phyloP scores from a whole-genome alignment of 2,329 filamentous ascomycete species.

The Scytalidium lignicola region DNA sequence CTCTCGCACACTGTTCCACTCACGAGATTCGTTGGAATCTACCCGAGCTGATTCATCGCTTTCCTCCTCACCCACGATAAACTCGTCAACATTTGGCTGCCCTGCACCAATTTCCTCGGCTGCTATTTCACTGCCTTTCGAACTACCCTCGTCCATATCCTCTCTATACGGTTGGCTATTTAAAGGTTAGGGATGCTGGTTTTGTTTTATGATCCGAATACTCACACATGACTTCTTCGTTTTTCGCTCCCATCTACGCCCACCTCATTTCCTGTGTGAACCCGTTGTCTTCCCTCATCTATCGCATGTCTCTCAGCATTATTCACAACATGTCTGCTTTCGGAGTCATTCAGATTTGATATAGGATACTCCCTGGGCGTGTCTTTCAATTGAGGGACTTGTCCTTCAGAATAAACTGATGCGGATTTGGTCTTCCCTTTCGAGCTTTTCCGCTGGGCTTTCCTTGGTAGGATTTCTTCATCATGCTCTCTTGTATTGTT shows the following conservation, averaged over 20 bases:
- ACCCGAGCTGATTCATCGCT: constrained; percentile 22
- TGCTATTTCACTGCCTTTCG: constrained; percentile 47
- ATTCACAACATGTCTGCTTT: not conserved
- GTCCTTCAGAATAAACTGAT: not conserved
- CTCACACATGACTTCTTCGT: no score
- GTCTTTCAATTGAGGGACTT: not conserved
- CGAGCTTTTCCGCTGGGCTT: constrained; percentile 26
- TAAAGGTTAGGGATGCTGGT: not conserved
- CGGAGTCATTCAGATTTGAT: not conserved
- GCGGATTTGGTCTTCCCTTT: constrained; percentile 18
- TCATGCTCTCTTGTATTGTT: constrained; percentile 33
- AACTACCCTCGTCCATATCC: constrained; percentile 43
- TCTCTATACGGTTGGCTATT: constrained; percentile 41
- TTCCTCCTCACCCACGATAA: constrained; percentile 24
- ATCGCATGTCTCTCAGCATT: not conserved
- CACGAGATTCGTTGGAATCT: constrained; percentile 35
- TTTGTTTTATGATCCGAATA: no score
- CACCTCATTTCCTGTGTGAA: no score
- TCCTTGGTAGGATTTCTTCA: constrained; percentile 27
- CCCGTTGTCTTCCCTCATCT: not conserved
- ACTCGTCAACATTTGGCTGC: constrained; percentile 36
- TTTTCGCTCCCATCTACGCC: no score
- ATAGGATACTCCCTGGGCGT: not conserved
- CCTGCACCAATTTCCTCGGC: constrained; percentile 37
- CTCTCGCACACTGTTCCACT: constrained; percentile 34